phyloP scores from a whole-genome alignment of 2,329 filamentous ascomycete species.

The Stachybotrys chlorohalonatus region DNA sequence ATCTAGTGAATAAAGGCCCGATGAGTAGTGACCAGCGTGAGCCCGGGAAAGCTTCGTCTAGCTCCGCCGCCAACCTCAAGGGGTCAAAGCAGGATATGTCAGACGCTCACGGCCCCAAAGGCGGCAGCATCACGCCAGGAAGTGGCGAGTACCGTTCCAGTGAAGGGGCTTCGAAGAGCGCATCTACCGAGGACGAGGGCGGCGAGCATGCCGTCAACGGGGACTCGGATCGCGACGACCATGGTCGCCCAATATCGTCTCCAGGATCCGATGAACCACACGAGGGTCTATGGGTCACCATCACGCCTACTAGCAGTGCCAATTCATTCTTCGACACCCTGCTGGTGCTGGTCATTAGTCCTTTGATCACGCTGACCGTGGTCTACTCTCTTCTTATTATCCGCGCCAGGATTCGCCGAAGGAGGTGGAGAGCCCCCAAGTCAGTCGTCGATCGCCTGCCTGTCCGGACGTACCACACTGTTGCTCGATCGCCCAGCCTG shows the following conservation, averaged over 20 bases:
- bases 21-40: conserved; percentile 3
- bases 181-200: too few species aligned
- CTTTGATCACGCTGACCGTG: conserved; percentile 81
- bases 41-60: background rate
- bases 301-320: conserved; percentile 81
- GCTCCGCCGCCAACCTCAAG: background rate
- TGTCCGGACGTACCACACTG: conserved; percentile 88
- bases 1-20: conserved; percentile 26
- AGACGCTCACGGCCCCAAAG: conserved; percentile 33
- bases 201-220: too few species aligned
- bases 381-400: conserved; percentile 85
- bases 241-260: background rate
- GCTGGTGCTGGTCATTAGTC: conserved; percentile 91
- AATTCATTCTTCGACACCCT: conserved; percentile 95
- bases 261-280: conserved; percentile 14
- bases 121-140: conserved; percentile 61
- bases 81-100: background rate
- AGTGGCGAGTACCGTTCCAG: conserved; percentile 56
- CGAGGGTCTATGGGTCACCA: conserved; percentile 90
- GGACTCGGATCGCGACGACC: too few species aligned
- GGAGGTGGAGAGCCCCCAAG: conserved; percentile 95
- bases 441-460: conserved; percentile 91
- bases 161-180: background rate
- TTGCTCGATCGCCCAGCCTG: conserved; percentile 49
- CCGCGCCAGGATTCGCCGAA: conserved; percentile 76